A percentile compares a stretch with the other conserved stretches of the same genome.
Evolutionary conservation across 2,329 filamentous ascomycete species (phyloP).

Genomic region (Cercospora brassicicola): DNA sequence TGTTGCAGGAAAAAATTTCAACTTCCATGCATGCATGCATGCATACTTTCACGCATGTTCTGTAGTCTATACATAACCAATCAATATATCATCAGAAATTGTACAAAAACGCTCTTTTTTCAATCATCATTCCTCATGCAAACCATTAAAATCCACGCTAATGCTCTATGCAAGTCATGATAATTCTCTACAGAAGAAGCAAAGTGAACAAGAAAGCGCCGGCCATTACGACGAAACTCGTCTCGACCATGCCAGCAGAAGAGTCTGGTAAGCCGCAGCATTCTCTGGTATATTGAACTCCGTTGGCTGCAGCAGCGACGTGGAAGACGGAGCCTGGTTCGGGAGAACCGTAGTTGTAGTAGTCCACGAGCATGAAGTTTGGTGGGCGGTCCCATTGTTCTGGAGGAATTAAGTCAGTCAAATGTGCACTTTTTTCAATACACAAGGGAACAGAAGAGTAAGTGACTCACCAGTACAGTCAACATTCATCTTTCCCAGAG

Average conservation of each 20-base stretch:
- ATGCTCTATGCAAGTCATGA: background rate
- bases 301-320: slow-evolving; percentile 68
- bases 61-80: background rate
- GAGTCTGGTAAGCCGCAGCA: slow-evolving; percentile 55
- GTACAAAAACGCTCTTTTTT: background rate
- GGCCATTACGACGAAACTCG: slow-evolving; percentile 17
- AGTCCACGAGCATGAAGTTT: slow-evolving; percentile 80
- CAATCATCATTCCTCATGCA: background rate
- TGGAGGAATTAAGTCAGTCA: background rate
- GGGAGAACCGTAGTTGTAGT: slow-evolving; percentile 70
- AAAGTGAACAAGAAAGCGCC: slow-evolving; percentile 15
- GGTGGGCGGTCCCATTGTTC: slow-evolving; percentile 67
- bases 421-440: too few relatives aligned
- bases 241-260: slow-evolving; percentile 2
- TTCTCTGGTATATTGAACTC: slow-evolving; percentile 64
- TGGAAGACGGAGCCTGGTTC: slow-evolving; percentile 72
- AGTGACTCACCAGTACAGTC: slow-evolving; percentile 57
- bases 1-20: too few relatives aligned
- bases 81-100: background rate
- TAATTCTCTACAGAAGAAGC: background rate
- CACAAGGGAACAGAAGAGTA: background rate
- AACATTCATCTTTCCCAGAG: slow-evolving; percentile 63
- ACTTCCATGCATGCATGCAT: too few relatives aligned
- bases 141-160: background rate
- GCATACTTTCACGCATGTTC: background rate